These are phyloP conservation scores for Cladosporium sp. DNA, from an alignment of 2,329 filamentous ascomycete genomes.

Conservation along the genomic window DNA sequence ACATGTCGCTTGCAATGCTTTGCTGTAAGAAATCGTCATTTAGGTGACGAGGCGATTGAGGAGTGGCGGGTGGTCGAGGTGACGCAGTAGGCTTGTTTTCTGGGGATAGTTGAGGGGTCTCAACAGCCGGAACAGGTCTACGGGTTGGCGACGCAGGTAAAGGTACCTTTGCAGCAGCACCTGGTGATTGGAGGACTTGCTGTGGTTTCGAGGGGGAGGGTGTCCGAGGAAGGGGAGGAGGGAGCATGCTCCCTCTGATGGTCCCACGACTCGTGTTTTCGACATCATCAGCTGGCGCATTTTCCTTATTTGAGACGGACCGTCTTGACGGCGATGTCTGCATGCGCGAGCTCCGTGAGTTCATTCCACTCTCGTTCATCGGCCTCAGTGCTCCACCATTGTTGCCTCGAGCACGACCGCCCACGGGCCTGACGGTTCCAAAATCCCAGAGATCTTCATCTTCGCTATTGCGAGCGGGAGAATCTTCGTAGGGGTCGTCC, in stretches of 20 bases:
- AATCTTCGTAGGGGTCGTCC: conserved; percentile 43
- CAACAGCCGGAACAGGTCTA: conserved; percentile 28
- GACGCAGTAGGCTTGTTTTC: conserved; percentile 25
- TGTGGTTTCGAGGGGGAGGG: conserved; percentile 39
- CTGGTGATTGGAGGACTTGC: conserved; percentile 31
- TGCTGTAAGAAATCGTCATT: conserved; percentile 45
- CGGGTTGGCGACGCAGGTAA: conserved; percentile 43
- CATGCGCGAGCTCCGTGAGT: conserved; percentile 51
- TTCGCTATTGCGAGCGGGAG: conserved; percentile 42
- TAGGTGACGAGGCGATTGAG: conserved; percentile 26
- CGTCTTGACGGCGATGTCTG: conserved; percentile 37
- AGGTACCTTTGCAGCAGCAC: conserved; percentile 38
- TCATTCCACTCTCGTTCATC: conserved; percentile 76
- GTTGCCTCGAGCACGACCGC: conserved; percentile 31
- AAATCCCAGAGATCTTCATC: conserved; percentile 97
- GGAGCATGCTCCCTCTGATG: conserved; percentile 25
- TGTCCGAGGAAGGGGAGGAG: conserved; percentile 32
- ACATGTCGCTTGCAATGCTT: conserved; percentile 40
- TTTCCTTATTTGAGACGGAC: conserved; percentile 30
- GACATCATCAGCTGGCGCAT: conserved; percentile 22
- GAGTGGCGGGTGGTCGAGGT: conserved; percentile 27
- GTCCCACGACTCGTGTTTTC: conserved; percentile 26
- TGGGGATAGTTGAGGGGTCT: conserved; percentile 29
- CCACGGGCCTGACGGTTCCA: conserved; percentile 82
- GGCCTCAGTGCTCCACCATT: conserved; percentile 56